Evolutionary conservation across 2,329 filamentous ascomycete species (phyloP), one percentile per base, ranked within the genome.

Genomic region (Fragosphaeria purpurea): DNA sequence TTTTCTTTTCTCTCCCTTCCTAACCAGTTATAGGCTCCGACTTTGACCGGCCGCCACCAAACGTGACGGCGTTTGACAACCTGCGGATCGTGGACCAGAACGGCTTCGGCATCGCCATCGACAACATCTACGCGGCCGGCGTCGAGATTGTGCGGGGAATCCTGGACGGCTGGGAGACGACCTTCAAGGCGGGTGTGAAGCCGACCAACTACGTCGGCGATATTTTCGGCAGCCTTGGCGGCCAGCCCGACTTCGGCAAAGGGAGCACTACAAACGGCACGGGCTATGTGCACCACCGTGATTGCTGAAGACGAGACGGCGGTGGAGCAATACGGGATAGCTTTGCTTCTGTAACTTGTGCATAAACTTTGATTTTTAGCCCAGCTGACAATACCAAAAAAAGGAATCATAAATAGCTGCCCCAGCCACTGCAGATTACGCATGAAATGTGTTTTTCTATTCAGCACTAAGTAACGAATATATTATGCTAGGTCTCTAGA

Each of bases 201-300:
- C 67, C 82, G 0, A 67, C 61, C 2, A 86, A 86, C 59, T 88
- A 88, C 58, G 67, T 87, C 39, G 83, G 83, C 6, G 83, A 86
- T 60, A 82, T 88, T 49, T 82, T 86, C 56, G 84, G 82, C 11
- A 82, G 76, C 8, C 65, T 88, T 4, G 83, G 82, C 1, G 83
- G 82, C 1, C 62, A 65, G 41, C 82, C 83, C 0, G 79, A 85
- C 60, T 86, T 85, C 63, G 83, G 83, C 0, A 73, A 73, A 0
- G 75, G 75, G 1, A 75, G 70, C 53, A 58, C 69, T 37, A 73
- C 70, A 0, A 57, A 62, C 11, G 70, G 69, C 4, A 53, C 58
- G 33, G 61, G 58, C 4, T 60, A 22, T 22, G 22, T 22, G 22
- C 22, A 22, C 22, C 22, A 22, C 22, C 22, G 22, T 22, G 22